Evolutionary conservation across 2,329 filamentous ascomycete species (phyloP), one percentile per base, ranked within the genome.

Genomic region (Exophiala calicioides): DNA sequence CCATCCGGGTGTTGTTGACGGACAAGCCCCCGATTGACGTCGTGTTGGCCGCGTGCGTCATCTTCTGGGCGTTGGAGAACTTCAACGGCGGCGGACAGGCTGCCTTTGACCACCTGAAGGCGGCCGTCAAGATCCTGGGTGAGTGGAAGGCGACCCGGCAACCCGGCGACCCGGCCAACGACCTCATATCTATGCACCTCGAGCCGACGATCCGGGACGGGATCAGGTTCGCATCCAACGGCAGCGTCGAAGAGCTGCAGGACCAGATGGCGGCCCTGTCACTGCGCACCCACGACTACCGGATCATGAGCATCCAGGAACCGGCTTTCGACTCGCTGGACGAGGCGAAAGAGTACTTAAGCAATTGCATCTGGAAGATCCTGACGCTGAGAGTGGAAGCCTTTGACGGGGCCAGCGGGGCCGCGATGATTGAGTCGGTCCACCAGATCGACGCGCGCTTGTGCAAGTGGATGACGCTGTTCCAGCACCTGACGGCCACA

Each of bases 1-100:
- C 52, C 16, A 51, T 54, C 12, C 21, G 44, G 10, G 40, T 47
- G 8, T 21, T 54, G 18, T 21, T 50, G 16, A 29, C 39, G 13
- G 47, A 47, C 9, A 50, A 46, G 12, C 47, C 52, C 10, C 35
- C 52, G 5, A 42, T 51, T 26, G 52, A 54, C 23, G 34, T 54
- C 23, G 52, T 54, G 13, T 33, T 54, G 3, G 40, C 44, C 5
- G 24, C 52, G 8, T 51, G 47, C 35, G 43, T 54, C 21, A 37
- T 54, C 20, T 54, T 54, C 36, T 54, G 44, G 45, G 39, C 35
- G 8, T 31, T 54, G n/a, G 52, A 54, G 19, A 50, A 47, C 32
- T 47, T 54, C 36, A 50, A 46, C 19, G 43, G 47, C 10, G 40
- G 37, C 18, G 47, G 39, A 3, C 33, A 54, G 13, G 32, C 40